phyloP scores from a whole-genome alignment of 2,329 filamentous ascomycete species.

The Fusarium liriodendri region DNA sequence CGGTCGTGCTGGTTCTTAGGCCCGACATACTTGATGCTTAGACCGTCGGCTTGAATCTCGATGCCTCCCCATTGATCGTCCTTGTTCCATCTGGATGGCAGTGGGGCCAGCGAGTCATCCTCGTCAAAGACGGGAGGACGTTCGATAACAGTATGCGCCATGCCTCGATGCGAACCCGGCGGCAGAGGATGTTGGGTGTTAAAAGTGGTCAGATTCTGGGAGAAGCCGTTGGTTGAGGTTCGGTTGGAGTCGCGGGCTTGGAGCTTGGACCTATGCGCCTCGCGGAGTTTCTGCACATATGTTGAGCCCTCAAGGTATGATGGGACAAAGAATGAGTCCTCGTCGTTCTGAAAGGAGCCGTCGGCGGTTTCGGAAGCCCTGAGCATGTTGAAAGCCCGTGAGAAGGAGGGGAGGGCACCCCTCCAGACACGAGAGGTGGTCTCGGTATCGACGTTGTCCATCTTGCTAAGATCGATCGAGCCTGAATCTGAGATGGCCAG shows the following conservation, averaged over 20 bases:
- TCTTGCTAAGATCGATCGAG: slow-evolving; percentile 34
- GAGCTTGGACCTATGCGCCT: slow-evolving; percentile 72
- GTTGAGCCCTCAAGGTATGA: slow-evolving; percentile 84
- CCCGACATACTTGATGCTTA: slow-evolving; percentile 73
- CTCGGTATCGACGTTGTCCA: slow-evolving; percentile 51
- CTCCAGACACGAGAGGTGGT: slow-evolving; percentile 38
- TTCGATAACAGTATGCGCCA: slow-evolving; percentile 88
- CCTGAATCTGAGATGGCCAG: slow-evolving; percentile 36
- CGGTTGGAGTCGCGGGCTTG: slow-evolving; percentile 59
- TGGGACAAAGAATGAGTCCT: slow-evolving; percentile 77
- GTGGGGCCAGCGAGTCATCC: slow-evolving; percentile 68
- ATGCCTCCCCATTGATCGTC: slow-evolving; percentile 79
- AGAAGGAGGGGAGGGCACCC: slow-evolving; percentile 57
- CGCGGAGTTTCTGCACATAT: slow-evolving; percentile 81
- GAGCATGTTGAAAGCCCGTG: slow-evolving; percentile 65
- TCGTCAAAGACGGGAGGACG: slow-evolving; percentile 71
- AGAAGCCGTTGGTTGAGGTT: slow-evolving; percentile 30
- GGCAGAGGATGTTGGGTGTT: slow-evolving; percentile 47
- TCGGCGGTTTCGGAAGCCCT: slow-evolving; percentile 49
- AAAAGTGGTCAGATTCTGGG: slow-evolving; percentile 62
- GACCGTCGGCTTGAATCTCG: slow-evolving; percentile 79
- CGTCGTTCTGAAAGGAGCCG: slow-evolving; percentile 38
- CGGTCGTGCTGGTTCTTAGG: slow-evolving; percentile 60
- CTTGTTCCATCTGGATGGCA: slow-evolving; percentile 87
- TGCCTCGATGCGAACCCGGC: slow-evolving; percentile 74